Evolutionary conservation across 1,284 basidiomycete genomes (phyloP), one percentile per base, ranked within the genome.

Genomic region (Melampsora occidentalis): DNA sequence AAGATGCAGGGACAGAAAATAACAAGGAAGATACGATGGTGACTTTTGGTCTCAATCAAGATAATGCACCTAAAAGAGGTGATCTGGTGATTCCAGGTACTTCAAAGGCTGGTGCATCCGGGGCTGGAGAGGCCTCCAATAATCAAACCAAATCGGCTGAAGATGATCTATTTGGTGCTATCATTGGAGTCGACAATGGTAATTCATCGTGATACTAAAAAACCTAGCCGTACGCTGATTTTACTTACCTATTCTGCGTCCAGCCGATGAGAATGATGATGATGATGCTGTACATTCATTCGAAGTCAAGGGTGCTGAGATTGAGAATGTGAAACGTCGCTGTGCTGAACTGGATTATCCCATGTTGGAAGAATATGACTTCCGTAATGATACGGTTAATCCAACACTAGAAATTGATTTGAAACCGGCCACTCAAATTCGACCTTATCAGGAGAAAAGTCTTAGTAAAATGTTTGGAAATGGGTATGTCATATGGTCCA

Each of bases 401-500:
- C 88, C 94, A 39, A 95, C 96, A 83, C 87, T 98, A 71, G 95
- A 97, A 81, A 97, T 98, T 78, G 95, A 97, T 84, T 87, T 97
- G 73, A 97, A 97, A 83, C 95, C 95, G 2, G 91, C 93, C 68
- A 97, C 95, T 0, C 91, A 94, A 79, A 97, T 98, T 82, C 88
- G 95, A 76, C 93, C 95, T 14, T 98, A 98, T 84, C 95, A 98
- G 84, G 95, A 97, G 84, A 97, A 95, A 64, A 94, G 91, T 82
- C 85, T 97, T 67, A 94, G 93, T 79, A 98, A 98, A 84, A 97
- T 98, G 95, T 97, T 97, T 83, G 95, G 95, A 76, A 97, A 98
- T 83, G 95, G 93, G 91, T 92, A 81, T 76, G 87, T 81, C 39
- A 33, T 57, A 46, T 22, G 25, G 76, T 12, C 2, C 4, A 0